These are phyloP conservation scores for Xylariaceae sp. DNA, from an alignment of 2,329 filamentous ascomycete genomes.

Conservation along the genomic window DNA sequence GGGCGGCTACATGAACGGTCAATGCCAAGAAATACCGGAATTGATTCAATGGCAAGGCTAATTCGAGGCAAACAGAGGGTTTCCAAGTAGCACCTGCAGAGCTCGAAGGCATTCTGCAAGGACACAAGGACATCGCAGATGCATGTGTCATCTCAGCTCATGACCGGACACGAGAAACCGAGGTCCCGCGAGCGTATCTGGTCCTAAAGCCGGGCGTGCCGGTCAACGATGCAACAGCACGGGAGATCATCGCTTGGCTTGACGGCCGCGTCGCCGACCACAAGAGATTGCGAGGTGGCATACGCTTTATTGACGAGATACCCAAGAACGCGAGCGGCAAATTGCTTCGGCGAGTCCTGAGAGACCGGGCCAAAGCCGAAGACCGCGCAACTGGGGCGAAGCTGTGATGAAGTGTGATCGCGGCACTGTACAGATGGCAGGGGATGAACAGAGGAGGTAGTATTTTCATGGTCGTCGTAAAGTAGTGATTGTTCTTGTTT, in stretches of 20 bases:
- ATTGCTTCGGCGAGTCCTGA: conserved; percentile 56
- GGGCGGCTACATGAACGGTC: not conserved
- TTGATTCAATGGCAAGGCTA: not conserved
- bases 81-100: conserved; percentile 69
- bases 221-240: conserved; percentile 36
- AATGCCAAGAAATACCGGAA: not conserved
- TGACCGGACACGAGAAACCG: conserved; percentile 58
- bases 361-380: conserved; percentile 40
- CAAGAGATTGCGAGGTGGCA: conserved; percentile 38
- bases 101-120: conserved; percentile 48
- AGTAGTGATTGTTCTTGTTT: too few species aligned
- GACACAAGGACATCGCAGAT: conserved; percentile 46
- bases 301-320: conserved; percentile 50
- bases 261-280: conserved; percentile 38
- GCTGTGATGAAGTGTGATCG: conserved; percentile 20
- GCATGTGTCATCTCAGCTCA: conserved; percentile 61
- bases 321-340: conserved; percentile 63
- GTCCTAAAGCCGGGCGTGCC: conserved; percentile 43
- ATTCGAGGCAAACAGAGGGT: conserved; percentile 49
- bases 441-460: too few species aligned
- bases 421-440: too few species aligned
- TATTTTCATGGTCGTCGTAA: too few species aligned
- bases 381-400: conserved; percentile 30
- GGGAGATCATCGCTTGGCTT: conserved; percentile 39
- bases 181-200: conserved; percentile 65